These are phyloP conservation scores for Chalciporus piperatus DNA, from an alignment of 768 basidiomycete species.

Conservation along the genomic window DNA sequence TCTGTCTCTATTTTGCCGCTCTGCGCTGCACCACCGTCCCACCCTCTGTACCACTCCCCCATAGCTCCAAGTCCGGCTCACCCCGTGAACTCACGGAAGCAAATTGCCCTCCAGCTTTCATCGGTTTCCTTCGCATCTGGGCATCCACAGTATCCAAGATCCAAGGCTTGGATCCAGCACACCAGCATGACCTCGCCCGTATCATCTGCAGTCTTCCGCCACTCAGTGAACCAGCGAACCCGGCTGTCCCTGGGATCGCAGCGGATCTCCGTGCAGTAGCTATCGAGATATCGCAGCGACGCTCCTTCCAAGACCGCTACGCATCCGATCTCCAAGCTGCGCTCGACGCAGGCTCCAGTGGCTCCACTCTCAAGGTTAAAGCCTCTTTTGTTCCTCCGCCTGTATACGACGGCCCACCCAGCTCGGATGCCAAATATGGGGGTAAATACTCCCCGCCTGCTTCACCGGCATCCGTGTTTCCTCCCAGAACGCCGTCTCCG, in stretches of 20 bases:
- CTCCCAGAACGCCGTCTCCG: conserved; percentile 45
- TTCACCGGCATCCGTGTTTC: conserved; percentile 32
- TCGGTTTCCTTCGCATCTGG: conserved; percentile 73
- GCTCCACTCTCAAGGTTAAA: conserved; percentile 37
- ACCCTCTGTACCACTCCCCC: conserved; percentile 78
- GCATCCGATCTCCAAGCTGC: conserved; percentile 74
- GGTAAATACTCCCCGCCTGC: conserved; percentile 5
- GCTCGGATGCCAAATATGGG: conserved; percentile 15
- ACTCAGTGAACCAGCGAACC: conserved; percentile 39
- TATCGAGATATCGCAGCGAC: conserved; percentile 81
- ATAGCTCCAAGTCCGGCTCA: conserved; percentile 41
- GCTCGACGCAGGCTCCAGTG: conserved; percentile 55
- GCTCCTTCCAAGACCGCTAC: conserved; percentile 82
- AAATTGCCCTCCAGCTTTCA: conserved; percentile 72
- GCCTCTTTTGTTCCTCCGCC: conserved; percentile 75
- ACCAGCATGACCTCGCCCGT: conserved; percentile 81
- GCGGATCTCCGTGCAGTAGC: conserved; percentile 83
- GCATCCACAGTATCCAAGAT: conserved; percentile 60
- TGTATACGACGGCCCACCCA: conserved; percentile 43
- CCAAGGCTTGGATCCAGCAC: conserved; percentile 56
- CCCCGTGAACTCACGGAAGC: conserved; percentile 58
- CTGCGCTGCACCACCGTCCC: conserved; percentile 71
- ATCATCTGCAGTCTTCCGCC: conserved; percentile 64
- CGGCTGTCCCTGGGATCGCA: conserved; percentile 56
- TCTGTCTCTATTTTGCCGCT: conserved; percentile 84